These are phyloP conservation scores for Neurospora sp. DNA, from an alignment of 495 filamentous ascomycete genomes.

Conservation along the genomic window DNA sequence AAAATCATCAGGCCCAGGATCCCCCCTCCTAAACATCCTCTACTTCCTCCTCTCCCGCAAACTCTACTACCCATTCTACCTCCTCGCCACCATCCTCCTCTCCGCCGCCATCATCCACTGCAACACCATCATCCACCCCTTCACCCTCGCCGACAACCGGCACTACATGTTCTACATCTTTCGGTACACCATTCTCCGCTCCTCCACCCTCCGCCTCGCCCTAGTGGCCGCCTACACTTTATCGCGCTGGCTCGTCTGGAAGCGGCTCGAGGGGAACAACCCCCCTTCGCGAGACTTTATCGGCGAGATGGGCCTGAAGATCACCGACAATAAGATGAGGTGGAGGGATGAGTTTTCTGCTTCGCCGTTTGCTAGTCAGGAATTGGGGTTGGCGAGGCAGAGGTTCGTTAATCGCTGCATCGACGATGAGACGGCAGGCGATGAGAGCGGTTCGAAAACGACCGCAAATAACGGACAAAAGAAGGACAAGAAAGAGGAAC, in stretches of 20 bases:
- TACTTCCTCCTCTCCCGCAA: conserved; percentile 7
- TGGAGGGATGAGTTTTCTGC: not conserved
- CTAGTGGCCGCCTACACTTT: conserved; percentile 47
- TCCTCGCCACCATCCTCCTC: conserved; percentile 18
- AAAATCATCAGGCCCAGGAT: not conserved
- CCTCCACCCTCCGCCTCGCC: conserved; percentile 54
- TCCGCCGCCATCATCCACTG: conserved; percentile 46
- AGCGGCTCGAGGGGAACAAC: conserved; percentile 24
- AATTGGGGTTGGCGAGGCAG: not conserved
- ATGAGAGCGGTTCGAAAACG: not conserved
- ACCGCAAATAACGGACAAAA: not conserved
- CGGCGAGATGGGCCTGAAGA: not conserved
- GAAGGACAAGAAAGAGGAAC: not conserved
- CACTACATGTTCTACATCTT: conserved; percentile 98
- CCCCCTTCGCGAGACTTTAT: not conserved
- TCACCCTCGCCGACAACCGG: conserved; percentile 90
- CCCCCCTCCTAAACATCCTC: not conserved
- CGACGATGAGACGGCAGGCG: no score
- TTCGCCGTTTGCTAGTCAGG: not conserved
- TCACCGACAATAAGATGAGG: not conserved
- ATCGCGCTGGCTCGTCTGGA: conserved; percentile 52
- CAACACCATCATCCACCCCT: conserved; percentile 94
- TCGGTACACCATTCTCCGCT: conserved; percentile 61
- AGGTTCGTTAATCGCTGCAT: not conserved
- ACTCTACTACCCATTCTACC: conserved; percentile 13